A percentile compares a stretch with the other conserved stretches of the same genome.
These are phyloP conservation scores for Phytophthora vignae DNA, from an alignment of 352 stramenopile species.

Conservation along the genomic window DNA sequence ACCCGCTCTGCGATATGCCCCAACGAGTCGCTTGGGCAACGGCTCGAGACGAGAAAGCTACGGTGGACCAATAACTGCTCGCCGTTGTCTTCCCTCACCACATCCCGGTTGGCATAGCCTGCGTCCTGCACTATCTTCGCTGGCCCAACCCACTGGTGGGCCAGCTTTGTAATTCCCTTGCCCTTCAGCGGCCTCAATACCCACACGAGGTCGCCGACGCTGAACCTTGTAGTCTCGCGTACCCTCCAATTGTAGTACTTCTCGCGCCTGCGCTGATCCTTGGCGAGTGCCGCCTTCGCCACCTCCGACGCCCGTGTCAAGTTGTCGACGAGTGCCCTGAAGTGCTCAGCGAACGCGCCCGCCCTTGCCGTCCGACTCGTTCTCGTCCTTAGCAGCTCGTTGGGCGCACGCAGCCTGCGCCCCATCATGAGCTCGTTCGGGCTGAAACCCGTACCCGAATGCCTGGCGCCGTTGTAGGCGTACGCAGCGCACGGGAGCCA, in stretches of 20 bases:
- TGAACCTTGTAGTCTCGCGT: not conserved
- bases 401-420: not conserved
- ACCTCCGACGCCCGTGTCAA: too few relatives aligned
- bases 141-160: not conserved
- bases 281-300: too few relatives aligned
- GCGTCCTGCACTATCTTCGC: not conserved
- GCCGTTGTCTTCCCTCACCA: not conserved
- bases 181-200: not conserved
- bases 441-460: too few relatives aligned
- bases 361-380: not conserved
- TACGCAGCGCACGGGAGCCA: too few relatives aligned
- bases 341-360: not conserved
- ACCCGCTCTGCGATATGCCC: too few relatives aligned
- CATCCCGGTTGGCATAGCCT: slow-evolving; percentile 3
- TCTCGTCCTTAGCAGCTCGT: slow-evolving; percentile 8
- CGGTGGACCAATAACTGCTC: not conserved
- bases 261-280: too few relatives aligned
- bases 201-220: not conserved
- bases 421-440: too few relatives aligned
- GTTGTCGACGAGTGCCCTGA: too few relatives aligned
- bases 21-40: not conserved
- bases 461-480: too few relatives aligned
- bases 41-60: slow-evolving; percentile 1
- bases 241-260: not conserved
- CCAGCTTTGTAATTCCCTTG: too few relatives aligned